These are phyloP conservation scores for Maudiozyma saulgeensis DNA, from an alignment of 805 yeast genomes.

Conservation along the genomic window DNA sequence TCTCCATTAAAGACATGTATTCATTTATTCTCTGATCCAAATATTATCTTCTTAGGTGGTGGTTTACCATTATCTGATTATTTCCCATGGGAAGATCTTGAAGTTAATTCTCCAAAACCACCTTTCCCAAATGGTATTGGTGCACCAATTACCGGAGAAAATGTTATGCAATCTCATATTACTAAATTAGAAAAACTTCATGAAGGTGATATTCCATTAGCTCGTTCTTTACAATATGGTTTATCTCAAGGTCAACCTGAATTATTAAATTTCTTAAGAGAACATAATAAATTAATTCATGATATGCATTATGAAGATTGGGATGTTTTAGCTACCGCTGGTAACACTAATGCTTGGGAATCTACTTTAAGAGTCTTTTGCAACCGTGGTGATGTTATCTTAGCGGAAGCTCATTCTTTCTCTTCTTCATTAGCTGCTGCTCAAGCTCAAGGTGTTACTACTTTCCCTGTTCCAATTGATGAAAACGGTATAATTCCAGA, in stretches of 20 bases:
- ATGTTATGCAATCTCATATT: slow-evolving; percentile 20
- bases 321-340: slow-evolving; percentile 62
- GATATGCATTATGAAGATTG: slow-evolving; percentile 51
- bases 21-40: slow-evolving; percentile 63
- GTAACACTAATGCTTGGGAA: slow-evolving; percentile 90
- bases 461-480: slow-evolving; percentile 73
- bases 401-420: slow-evolving; percentile 77
- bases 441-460: slow-evolving; percentile 55
- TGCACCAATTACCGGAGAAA: slow-evolving; percentile 37
- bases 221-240: slow-evolving; percentile 90
- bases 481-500: slow-evolving; percentile 69
- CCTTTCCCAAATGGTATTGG: slow-evolving; percentile 76
- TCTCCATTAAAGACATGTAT: slow-evolving; percentile 82
- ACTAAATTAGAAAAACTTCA: slow-evolving; percentile 34
- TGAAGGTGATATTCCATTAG: slow-evolving; percentile 58
- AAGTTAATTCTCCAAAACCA: slow-evolving; percentile 64
- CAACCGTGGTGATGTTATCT: slow-evolving; percentile 69
- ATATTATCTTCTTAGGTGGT: slow-evolving; percentile 84
- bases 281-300: slow-evolving; percentile 56
- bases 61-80: slow-evolving; percentile 87
- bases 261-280: slow-evolving; percentile 54
- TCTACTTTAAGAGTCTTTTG: slow-evolving; percentile 68
- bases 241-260: slow-evolving; percentile 72
- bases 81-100: slow-evolving; percentile 80
- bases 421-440: slow-evolving; percentile 80